A percentile compares a stretch with the other conserved stretches of the same genome.
Evolutionary conservation across 257 asterid species (phyloP).

Genomic region (Salvia miltiorrhiza): DNA sequence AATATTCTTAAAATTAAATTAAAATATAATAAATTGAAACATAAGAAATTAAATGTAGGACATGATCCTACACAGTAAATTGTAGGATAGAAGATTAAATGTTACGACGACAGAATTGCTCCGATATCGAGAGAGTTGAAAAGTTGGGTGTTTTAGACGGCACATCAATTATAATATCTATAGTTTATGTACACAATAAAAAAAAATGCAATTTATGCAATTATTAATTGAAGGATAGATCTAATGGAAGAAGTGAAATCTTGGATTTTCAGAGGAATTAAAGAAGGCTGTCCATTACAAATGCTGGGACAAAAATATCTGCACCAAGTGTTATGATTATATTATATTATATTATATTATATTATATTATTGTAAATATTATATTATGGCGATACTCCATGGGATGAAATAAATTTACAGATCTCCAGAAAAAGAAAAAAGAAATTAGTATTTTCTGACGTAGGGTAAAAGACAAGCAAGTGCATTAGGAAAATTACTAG

Average conservation of each 20-base stretch:
- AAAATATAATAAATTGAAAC: too few relatives aligned
- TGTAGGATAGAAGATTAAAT: too few relatives aligned
- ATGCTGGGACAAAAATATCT: not conserved
- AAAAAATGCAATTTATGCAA: not conserved
- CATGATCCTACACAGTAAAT: too few relatives aligned
- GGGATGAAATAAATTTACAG: not conserved
- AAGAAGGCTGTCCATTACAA: not conserved
- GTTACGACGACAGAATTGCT: not conserved
- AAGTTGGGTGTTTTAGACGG: not conserved
- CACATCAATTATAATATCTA: not conserved
- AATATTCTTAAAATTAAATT: too few relatives aligned
- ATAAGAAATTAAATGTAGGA: too few relatives aligned
- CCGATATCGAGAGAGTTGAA: not conserved
- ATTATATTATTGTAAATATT: too few relatives aligned
- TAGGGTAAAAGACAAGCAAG: not conserved
- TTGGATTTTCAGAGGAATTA: not conserved
- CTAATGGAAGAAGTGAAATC: not conserved
- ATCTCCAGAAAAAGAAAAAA: not conserved
- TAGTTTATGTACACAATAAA: not conserved
- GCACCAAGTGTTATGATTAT: not conserved
- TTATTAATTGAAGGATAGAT: not conserved
- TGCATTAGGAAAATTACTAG: too few relatives aligned
- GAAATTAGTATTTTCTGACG: not conserved
- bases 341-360: not conserved
- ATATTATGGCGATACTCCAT: not conserved